Evolutionary conservation across 2,329 filamentous ascomycete species (phyloP), one percentile per base, ranked within the genome.

Genomic region (Penicillium sp.): DNA sequence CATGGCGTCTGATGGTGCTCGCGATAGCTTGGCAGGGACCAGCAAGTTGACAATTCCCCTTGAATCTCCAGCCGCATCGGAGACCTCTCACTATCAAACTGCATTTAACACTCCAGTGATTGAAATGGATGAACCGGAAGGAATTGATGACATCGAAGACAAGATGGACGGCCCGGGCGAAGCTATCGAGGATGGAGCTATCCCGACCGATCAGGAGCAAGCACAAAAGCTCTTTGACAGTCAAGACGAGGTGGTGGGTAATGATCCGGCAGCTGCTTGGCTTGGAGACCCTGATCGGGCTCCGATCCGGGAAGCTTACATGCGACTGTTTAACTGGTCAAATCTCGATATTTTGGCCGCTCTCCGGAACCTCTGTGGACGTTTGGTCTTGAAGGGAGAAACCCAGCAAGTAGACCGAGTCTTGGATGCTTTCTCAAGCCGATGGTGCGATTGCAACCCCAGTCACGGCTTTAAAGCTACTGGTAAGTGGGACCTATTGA

Each of bases 381-480:
- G 88, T 28, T 77, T 97, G 23, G 79, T 93, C 4, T 78, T 98
- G 49, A 88, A 88, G 58, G 93, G 88, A 35, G 93, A 98, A 72
- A 95, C 91, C 2, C 93, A 98, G 71, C 92, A 98, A 69, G 89
- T 98, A 18, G 93, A 98, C 67, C 87, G 93, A 29, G 92, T 98
- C 51, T 74, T 98, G 55, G 88, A 95, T 62, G 86, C 88, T 18
- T 92, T 97, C 62, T 89, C 93, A 3, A 84, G 83, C 56, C 79
- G 92, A 53, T 98, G 93, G 93, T 95, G 89, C 67, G 82, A 88
- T 59, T 96, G 91, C 76, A 98, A 98, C 66, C 82, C 88, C 0
- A 86, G 84, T 38, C 90, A 98, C 70, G 91, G 92, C 12, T 98
- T 97, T 78, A 96, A 93, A 71, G 83, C 87, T 47, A 82, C 78